Base-by-base conservation (phyloP, 352 stramenopile genomes). In the Phytopythium boreale region DNA sequence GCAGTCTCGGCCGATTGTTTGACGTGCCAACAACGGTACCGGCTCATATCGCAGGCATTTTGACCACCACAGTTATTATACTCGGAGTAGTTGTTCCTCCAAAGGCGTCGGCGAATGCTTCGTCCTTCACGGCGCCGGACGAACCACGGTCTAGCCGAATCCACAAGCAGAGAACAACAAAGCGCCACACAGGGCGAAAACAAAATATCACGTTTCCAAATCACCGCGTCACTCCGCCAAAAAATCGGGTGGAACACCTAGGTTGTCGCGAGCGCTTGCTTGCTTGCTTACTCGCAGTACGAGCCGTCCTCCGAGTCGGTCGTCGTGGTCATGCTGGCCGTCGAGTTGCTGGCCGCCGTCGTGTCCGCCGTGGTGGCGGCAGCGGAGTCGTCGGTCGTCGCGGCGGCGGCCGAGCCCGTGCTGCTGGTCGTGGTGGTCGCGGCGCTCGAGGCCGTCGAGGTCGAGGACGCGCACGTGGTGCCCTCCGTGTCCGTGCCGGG, bases 211-310 rank as follows among this genome's bases (percentile, higher is more conserved):
- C 9, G 22, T 52, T 52, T 29, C 12, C 46, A 27, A 29, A 31
- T 52, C 31, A 52, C 11, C 10, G 20, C 46, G 46, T n/a, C 20
- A 55, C 49, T n/a, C 24, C 3, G 11, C 44, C 22, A 6, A 14
- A 29, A 26, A n/a, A 51, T 8, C 4, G 20, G 8, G 9, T 9
- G 19, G 6, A 52, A 29, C 34, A 34, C n/a, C 8, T 6, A 41
- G 19, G 41, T 10, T 20, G 20, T 56, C 46, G 17, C 26, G 31
- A 36, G 15, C 44, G 20, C 58, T 37, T 17, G 37, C 37, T 20
- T 34, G 49, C 46, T 44, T 52, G 61, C 43, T 69, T 76, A 75
- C 52, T 71, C 64, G 62, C 71, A 79, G 58, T 76, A 76, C 47
- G 52, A 59, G 17, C 52, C 52, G 31, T 59, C 52, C 17, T 73